Conservation (phyloP, 306 rosid species). For the Quercus variabilis region DNA sequence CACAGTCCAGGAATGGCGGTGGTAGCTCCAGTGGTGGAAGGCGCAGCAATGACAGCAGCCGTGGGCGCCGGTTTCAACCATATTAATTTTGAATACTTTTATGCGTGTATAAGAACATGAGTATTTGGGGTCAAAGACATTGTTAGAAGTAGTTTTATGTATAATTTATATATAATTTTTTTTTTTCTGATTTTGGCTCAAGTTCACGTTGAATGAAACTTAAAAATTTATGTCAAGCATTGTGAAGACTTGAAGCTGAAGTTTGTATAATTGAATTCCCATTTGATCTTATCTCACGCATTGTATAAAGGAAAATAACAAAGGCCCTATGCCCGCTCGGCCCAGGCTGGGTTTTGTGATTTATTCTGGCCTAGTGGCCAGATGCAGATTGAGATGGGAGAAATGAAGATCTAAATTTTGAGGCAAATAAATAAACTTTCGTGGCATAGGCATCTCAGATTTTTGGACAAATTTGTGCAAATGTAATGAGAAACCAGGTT, state of each 20-base stretch:
- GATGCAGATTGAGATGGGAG: too few species aligned
- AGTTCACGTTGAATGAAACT: not conserved
- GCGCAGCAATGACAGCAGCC: constrained; percentile 31
- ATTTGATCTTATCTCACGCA: not conserved
- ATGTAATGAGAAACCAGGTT: too few species aligned
- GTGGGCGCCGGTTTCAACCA: constrained; percentile 59
- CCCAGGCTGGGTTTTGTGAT: too few species aligned
- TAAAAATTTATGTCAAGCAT: not conserved
- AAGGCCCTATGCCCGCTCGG: too few species aligned
- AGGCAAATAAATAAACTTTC: not conserved
- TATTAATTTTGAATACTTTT: constrained; percentile 30
- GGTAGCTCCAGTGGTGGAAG: constrained; percentile 56
- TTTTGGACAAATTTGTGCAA: too few species aligned
- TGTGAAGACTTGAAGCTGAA: too few species aligned
- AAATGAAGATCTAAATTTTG: not conserved
- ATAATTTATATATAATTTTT: not conserved
- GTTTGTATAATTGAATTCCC: not conserved
- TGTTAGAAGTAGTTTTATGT: not conserved
- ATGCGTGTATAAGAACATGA: not conserved
- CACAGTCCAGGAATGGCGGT: constrained; percentile 30
- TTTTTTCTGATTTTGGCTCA: not conserved
- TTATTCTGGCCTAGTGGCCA: too few species aligned
- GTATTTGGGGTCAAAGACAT: not conserved
- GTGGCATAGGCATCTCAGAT: too few species aligned
- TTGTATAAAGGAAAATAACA: too few species aligned